Base-by-base conservation (phyloP, 1,139 yeast genomes). In the Pichia sp. region DNA sequence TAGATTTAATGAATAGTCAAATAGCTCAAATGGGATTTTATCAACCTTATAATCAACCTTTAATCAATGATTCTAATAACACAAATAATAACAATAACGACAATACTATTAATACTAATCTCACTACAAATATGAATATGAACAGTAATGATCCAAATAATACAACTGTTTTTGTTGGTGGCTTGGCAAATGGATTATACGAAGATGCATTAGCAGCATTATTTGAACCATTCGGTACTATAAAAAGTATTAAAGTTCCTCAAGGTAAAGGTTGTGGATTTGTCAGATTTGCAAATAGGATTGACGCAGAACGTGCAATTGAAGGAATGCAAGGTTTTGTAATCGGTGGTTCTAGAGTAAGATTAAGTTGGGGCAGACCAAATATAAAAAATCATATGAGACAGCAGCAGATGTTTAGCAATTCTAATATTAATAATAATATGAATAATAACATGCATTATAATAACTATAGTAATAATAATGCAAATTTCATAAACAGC, bases 91-190 rank as follows among this genome's bases (percentile, higher is more conserved):
- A 18, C 18, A 18, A 18, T 18, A 18, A 18, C 18, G 18, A 18
- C 18, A 18, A 18, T 18, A 18, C 18, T 18, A 18, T 18, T 18
- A 18, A 18, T 18, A 18, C 18, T 18, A 18, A 18, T 18, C 18
- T 18, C 62, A 89, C 88, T 64, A 87, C 96, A 10, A 89, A 48
- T 7, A 49, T 48, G 3, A 50, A 56, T 7, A 59, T 56, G 40
- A 56, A 57, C n/a, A n/a, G 7, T n/a, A 36, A 83, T 39, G 95
- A 88, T 61, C 89, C 90, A 26, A 81, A 77, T 62, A 89, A 88
- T 64, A 87, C 96, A 10, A 89, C 97, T 0, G 96, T 89, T n/a
- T 89, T 89, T 65, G 92, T 89, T 28, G 97, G 97, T 30, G 97
- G 97, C 0, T 69, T 89, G 43, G 81, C 92, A 7, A 73, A 83